phyloP scores from a whole-genome alignment of 2,329 filamentous ascomycete genomes.

The Aspergillus fischeri region DNA sequence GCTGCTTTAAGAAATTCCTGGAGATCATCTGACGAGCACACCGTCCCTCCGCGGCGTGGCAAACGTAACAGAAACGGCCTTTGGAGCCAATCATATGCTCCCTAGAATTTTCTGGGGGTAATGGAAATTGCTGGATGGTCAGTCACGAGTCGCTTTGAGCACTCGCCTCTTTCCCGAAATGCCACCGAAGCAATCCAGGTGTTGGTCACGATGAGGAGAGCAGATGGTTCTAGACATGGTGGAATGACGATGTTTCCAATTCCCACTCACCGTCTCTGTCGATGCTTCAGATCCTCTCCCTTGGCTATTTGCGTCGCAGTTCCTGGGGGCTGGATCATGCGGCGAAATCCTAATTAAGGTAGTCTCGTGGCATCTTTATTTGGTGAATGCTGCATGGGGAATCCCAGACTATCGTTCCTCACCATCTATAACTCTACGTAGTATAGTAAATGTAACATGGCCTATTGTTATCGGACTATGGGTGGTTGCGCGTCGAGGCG shows the following conservation, averaged over 20 bases:
- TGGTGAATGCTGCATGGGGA: background rate
- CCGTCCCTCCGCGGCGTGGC: constrained; percentile 15
- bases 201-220: background rate
- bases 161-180: background rate
- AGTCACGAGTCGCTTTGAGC: constrained; percentile 12
- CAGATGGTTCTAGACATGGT: background rate
- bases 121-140: constrained; percentile 17
- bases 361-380: background rate
- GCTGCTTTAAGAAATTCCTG: constrained; percentile 17
- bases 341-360: background rate
- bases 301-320: background rate
- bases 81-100: constrained; percentile 24
- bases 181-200: background rate
- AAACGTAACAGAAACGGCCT: constrained; percentile 37
- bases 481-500: background rate
- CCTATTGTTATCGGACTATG: too few relatives aligned
- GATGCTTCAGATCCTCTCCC: background rate
- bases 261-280: background rate
- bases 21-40: constrained; percentile 31
- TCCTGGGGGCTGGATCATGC: background rate
- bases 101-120: constrained; percentile 26
- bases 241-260: background rate
- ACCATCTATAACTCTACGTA: too few relatives aligned
- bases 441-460: too few relatives aligned
- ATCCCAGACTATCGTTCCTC: too few relatives aligned